A percentile compares a stretch with the other conserved stretches of the same genome.
phyloP scores from a whole-genome alignment of 2,329 filamentous ascomycete species.

The Aspergillus neotritici region DNA sequence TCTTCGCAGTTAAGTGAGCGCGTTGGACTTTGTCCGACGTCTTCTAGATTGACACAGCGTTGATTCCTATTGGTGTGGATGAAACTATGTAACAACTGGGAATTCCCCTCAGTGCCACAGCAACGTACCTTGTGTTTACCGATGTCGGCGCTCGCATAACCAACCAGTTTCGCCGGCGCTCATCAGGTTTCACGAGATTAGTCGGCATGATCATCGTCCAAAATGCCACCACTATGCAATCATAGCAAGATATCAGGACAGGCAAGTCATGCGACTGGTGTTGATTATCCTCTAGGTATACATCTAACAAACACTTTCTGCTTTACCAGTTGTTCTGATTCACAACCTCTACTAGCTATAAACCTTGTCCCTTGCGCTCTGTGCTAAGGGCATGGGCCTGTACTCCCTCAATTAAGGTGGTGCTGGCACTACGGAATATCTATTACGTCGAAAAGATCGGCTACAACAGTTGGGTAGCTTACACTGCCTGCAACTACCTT shows the following conservation, averaged over 20 bases:
- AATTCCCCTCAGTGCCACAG: constrained; percentile 41
- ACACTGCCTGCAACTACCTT: constrained; percentile 46
- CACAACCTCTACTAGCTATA: constrained; percentile 46
- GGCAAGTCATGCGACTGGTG: constrained; percentile 25
- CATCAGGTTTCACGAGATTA: constrained; percentile 42
- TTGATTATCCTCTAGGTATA: constrained; percentile 47
- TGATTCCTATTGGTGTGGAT: constrained; percentile 41
- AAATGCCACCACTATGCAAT: constrained; percentile 44
- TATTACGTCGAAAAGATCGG: constrained; percentile 43
- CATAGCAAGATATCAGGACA: constrained; percentile 36
- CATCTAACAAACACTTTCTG: constrained; percentile 45
- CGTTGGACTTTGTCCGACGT: too few relatives aligned
- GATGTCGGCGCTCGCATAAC: constrained; percentile 40
- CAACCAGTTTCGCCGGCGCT: constrained; percentile 40
- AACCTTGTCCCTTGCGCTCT: constrained; percentile 40
- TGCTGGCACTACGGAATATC: constrained; percentile 46
- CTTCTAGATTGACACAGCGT: constrained; percentile 29
- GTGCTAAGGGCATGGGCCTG: constrained; percentile 44
- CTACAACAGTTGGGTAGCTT: constrained; percentile 50
- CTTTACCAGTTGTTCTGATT: constrained; percentile 45
- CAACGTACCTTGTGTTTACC: constrained; percentile 45
- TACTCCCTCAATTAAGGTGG: constrained; percentile 44
- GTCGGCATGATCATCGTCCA: constrained; percentile 43
- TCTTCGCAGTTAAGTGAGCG: too few relatives aligned
- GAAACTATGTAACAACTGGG: constrained; percentile 36